Evolutionary conservation across 495 filamentous ascomycete genomes (phyloP).

Genomic region (Cladorrhinum samala): DNA sequence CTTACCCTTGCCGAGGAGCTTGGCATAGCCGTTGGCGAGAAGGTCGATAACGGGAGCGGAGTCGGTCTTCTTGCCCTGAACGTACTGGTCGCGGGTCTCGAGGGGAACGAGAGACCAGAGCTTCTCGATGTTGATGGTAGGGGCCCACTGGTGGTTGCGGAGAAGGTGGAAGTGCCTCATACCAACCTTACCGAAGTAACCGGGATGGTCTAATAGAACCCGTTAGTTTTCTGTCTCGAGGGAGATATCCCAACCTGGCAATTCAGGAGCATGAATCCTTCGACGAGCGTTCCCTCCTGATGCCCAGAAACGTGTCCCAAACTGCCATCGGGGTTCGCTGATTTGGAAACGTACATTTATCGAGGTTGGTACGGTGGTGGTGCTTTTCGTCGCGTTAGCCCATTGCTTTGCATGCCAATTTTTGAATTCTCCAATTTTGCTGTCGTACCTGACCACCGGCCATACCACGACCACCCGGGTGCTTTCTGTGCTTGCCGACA

Average conservation of each 20-base stretch:
- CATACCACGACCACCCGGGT: slow-evolving; percentile 36
- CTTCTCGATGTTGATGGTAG: slow-evolving; percentile 35
- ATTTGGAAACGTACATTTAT: slow-evolving; percentile 26
- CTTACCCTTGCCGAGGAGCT: slow-evolving; percentile 35
- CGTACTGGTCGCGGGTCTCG: slow-evolving; percentile 31
- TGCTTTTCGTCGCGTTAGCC: slow-evolving; percentile 29
- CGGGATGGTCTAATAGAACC: slow-evolving; percentile 26
- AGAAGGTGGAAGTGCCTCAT: slow-evolving; percentile 34
- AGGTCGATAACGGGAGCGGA: slow-evolving; percentile 32
- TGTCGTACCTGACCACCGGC: slow-evolving; percentile 33
- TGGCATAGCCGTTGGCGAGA: slow-evolving; percentile 32
- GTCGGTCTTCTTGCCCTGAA: slow-evolving; percentile 27
- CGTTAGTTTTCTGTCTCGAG: slow-evolving; percentile 15
- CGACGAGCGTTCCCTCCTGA: neutral
- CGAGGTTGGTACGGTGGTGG: slow-evolving; percentile 33
- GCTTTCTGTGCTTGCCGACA: slow-evolving; percentile 36
- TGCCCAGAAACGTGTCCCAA: slow-evolving; percentile 3
- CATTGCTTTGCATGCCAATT: neutral
- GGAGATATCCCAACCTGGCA: slow-evolving; percentile 5
- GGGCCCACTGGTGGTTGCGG: slow-evolving; percentile 31
- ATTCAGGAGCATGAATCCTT: neutral
- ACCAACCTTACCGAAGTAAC: slow-evolving; percentile 36
- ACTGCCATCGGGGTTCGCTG: slow-evolving; percentile 1
- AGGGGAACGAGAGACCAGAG: slow-evolving; percentile 32
- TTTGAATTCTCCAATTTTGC: slow-evolving; percentile 1